Percentiles rank a stretch among this genome's conserved stretches.
Evolutionary conservation across 306 rosid species (phyloP).

Genomic region (Prunus fruticosa): DNA sequence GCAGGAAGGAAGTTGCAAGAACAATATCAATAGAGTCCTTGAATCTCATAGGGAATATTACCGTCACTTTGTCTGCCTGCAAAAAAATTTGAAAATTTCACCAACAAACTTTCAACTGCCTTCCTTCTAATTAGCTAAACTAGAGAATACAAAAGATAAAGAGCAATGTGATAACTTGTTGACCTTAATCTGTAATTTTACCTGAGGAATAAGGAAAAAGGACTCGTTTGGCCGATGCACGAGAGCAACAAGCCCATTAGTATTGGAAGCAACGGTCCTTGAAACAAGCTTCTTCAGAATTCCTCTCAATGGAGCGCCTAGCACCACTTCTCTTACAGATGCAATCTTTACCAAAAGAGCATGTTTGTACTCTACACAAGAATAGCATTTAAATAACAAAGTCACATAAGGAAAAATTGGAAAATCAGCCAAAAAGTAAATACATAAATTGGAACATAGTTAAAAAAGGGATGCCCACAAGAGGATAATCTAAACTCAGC

Average conservation of each 20-base stretch:
- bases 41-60: slow-evolving; percentile 96
- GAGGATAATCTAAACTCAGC: neutral
- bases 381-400: slow-evolving; percentile 26
- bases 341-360: slow-evolving; percentile 78
- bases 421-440: slow-evolving; percentile 1
- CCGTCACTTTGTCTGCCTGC: slow-evolving; percentile 91
- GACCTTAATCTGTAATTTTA: slow-evolving; percentile 9
- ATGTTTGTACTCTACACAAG: slow-evolving; percentile 66
- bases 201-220: slow-evolving; percentile 80
- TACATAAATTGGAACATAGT: neutral
- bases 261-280: slow-evolving; percentile 48
- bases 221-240: slow-evolving; percentile 92
- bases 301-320: slow-evolving; percentile 89
- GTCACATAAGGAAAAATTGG: slow-evolving; percentile 12
- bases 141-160: neutral
- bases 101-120: slow-evolving; percentile 12
- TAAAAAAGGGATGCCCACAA: neutral
- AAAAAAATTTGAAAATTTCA: slow-evolving; percentile 1
- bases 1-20: slow-evolving; percentile 91
- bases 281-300: slow-evolving; percentile 65
- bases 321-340: slow-evolving; percentile 88
- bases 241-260: slow-evolving; percentile 66
- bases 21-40: slow-evolving; percentile 80
- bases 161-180: neutral
- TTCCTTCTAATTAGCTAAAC: neutral